Percentiles rank a stretch among this genome's conserved stretches.
Evolutionary conservation across 768 basidiomycete genomes (phyloP).

Genomic region (Russula vinacea): DNA sequence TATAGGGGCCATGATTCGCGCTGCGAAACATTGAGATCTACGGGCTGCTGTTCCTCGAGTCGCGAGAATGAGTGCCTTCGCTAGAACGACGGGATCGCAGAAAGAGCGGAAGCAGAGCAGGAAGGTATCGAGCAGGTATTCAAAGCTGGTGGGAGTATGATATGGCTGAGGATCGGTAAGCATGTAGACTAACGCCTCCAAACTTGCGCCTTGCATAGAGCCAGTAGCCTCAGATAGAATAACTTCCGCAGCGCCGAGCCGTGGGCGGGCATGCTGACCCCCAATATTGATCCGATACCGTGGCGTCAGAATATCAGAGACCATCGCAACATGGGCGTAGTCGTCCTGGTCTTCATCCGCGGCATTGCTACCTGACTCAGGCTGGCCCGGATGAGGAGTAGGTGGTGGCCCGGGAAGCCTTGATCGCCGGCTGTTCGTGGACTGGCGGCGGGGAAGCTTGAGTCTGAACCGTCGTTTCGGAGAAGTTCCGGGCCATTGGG

Average conservation of each 20-base stretch:
- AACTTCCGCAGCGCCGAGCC: constrained; percentile 10
- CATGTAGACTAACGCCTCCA: constrained; percentile 11
- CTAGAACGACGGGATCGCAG: constrained; percentile 16
- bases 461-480: constrained; percentile 19
- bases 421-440: not conserved
- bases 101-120: constrained; percentile 22
- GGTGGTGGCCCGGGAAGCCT: constrained; percentile 3
- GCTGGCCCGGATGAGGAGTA: not conserved
- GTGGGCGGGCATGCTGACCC: constrained; percentile 17
- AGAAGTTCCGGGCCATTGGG: not conserved
- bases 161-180: constrained; percentile 22
- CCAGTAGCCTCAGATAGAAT: constrained; percentile 3
- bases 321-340: constrained; percentile 10
- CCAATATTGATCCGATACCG: constrained; percentile 9
- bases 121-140: constrained; percentile 11
- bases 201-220: constrained; percentile 16
- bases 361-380: not conserved
- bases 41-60: constrained; percentile 15
- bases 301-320: constrained; percentile 14
- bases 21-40: constrained; percentile 10
- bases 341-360: constrained; percentile 17
- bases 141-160: not conserved
- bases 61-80: constrained; percentile 20
- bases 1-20: constrained; percentile 15
- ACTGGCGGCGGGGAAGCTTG: constrained; percentile 16